A percentile compares a stretch with the other conserved stretches of the same genome.
phyloP scores from a whole-genome alignment of 371 early-diverging fungal genomes.

The Actinomucor elegans region DNA sequence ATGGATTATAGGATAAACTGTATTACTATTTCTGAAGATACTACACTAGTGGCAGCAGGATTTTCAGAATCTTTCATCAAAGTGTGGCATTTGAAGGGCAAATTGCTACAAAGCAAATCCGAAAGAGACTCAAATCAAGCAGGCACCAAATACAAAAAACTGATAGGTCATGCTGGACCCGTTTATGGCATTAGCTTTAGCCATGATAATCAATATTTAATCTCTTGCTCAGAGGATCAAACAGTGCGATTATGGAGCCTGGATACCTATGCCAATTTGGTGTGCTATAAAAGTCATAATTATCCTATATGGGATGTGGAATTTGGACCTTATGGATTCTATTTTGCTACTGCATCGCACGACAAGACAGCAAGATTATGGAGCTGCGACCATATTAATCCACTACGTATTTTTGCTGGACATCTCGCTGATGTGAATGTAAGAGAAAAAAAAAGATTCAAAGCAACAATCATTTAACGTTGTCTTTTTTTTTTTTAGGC shows the following conservation, averaged over 20 bases:
- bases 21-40: conserved; percentile 73
- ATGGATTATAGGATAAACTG: conserved; percentile 63
- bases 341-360: conserved; percentile 97
- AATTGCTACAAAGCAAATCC: conserved; percentile 54
- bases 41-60: conserved; percentile 80
- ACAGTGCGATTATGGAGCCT: conserved; percentile 98
- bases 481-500: conserved; percentile 34
- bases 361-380: conserved; percentile 97
- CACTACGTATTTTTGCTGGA: conserved; percentile 97
- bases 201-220: conserved; percentile 83
- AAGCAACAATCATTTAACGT: neutral
- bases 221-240: conserved; percentile 96
- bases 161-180: conserved; percentile 97
- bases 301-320: conserved; percentile 98
- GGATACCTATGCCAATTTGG: conserved; percentile 87
- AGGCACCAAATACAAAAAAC: conserved; percentile 59
- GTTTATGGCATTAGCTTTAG: conserved; percentile 94
- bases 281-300: conserved; percentile 96
- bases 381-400: conserved; percentile 94
- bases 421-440: conserved; percentile 98
- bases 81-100: conserved; percentile 81
- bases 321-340: conserved; percentile 89
- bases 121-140: conserved; percentile 15
- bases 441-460: conserved; percentile 21
- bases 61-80: conserved; percentile 90